Percentiles rank a stretch among this genome's conserved stretches.
phyloP scores from a whole-genome alignment of 257 asterid genomes.

The Solanum bulbocastanum region DNA sequence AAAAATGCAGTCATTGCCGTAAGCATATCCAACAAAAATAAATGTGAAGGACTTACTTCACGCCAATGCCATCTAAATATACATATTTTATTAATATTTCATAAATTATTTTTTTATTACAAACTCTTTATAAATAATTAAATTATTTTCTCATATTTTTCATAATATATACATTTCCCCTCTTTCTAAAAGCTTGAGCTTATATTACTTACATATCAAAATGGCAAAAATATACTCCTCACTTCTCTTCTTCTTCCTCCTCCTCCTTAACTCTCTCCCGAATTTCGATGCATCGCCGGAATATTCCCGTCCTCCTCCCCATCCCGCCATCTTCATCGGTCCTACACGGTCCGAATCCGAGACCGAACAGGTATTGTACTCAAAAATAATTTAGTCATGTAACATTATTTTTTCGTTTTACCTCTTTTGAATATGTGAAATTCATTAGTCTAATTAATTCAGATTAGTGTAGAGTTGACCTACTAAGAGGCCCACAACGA shows the following conservation, averaged over 20 bases:
- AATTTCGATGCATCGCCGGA: constrained; percentile 27
- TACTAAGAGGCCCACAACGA: background rate
- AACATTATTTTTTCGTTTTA: background rate
- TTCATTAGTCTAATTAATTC: background rate
- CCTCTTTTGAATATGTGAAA: background rate
- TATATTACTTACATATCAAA: background rate
- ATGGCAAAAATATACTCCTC: constrained; percentile 10
- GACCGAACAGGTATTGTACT: constrained; percentile 54
- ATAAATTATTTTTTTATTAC: background rate
- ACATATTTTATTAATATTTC: background rate
- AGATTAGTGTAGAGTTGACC: background rate
- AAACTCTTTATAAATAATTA: background rate
- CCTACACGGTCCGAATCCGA: constrained; percentile 40
- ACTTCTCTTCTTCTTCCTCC: background rate
- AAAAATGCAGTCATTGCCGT: background rate
- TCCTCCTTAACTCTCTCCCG: background rate
- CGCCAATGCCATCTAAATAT: constrained; percentile 16
- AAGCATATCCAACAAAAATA: constrained; percentile 11
- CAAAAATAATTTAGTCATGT: background rate
- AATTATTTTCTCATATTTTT: background rate
- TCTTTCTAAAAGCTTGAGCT: background rate
- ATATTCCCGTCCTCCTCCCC: constrained; percentile 59
- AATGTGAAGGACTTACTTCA: constrained; percentile 13
- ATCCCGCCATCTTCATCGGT: constrained; percentile 28
- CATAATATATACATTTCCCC: background rate